Conservation (phyloP, 345 rosid species). For the Gossypium sturtianum region DNA sequence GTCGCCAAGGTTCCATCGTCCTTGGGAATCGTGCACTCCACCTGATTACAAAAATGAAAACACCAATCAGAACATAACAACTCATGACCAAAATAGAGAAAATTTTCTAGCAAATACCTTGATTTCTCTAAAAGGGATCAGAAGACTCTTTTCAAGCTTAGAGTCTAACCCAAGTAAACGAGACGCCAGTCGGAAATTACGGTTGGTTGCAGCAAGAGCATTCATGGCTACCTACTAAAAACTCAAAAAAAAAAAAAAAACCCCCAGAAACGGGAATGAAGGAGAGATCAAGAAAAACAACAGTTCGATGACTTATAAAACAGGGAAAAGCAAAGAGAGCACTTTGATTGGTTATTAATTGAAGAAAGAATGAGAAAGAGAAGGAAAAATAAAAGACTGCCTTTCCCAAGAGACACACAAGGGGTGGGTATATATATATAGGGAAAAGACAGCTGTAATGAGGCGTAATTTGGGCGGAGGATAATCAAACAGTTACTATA, state of each 20-base stretch:
- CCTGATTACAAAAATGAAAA: slow-evolving; percentile 40
- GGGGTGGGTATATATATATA: background rate
- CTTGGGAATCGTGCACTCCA: slow-evolving; percentile 93
- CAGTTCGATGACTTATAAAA: background rate
- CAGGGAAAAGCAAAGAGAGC: background rate
- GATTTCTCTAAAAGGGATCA: slow-evolving; percentile 95
- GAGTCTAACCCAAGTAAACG: slow-evolving; percentile 90
- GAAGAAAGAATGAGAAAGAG: background rate
- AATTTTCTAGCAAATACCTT: slow-evolving; percentile 33
- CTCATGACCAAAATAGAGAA: background rate
- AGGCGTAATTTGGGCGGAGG: background rate
- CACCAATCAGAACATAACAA: background rate
- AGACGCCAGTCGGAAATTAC: slow-evolving; percentile 85
- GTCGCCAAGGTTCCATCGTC: slow-evolving; percentile 89
- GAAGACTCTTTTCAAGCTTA: slow-evolving; percentile 75
- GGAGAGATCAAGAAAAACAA: background rate
- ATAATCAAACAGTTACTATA: background rate
- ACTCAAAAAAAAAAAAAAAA: background rate
- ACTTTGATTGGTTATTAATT: background rate
- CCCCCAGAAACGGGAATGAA: background rate
- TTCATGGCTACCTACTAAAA: slow-evolving; percentile 45
- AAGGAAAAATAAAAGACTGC: background rate
- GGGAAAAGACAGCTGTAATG: background rate
- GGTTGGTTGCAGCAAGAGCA: slow-evolving; percentile 89
- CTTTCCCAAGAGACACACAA: background rate